Evolutionary conservation across 805 yeast species (phyloP).

Genomic region (Yamadazyma paraphyllophila): DNA sequence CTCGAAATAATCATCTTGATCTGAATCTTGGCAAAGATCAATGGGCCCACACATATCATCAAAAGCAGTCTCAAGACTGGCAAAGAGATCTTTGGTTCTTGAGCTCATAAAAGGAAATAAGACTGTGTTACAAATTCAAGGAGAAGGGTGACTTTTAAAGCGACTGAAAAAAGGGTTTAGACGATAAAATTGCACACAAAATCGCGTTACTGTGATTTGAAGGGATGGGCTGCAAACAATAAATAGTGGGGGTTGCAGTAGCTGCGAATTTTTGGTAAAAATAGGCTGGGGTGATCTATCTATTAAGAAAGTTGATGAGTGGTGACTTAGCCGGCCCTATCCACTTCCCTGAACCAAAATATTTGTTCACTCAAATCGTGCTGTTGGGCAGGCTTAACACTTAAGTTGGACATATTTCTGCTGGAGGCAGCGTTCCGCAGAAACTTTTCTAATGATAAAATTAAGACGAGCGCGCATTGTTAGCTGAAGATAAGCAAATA

Average conservation of each 20-base stretch:
- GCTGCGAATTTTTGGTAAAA: neutral
- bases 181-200: neutral
- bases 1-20: conserved; percentile 1
- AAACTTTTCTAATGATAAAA: neutral
- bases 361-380: too few species aligned
- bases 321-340: too few species aligned
- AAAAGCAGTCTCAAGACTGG: conserved; percentile 1
- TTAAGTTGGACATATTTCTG: neutral
- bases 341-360: too few species aligned
- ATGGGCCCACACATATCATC: neutral
- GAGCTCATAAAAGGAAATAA: neutral
- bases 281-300: too few species aligned
- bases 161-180: neutral
- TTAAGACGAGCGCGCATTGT: neutral
- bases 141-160: neutral
- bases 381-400: neutral
- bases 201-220: neutral
- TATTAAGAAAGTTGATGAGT: too few species aligned
- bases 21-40: neutral
- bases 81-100: conserved; percentile 2
- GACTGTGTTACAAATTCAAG: neutral
- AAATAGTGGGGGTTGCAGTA: neutral
- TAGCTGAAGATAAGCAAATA: neutral
- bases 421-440: neutral
- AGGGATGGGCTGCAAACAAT: neutral